Base-by-base conservation (phyloP, 2,329 filamentous ascomycete genomes). In the Alternaria incomplexa region DNA sequence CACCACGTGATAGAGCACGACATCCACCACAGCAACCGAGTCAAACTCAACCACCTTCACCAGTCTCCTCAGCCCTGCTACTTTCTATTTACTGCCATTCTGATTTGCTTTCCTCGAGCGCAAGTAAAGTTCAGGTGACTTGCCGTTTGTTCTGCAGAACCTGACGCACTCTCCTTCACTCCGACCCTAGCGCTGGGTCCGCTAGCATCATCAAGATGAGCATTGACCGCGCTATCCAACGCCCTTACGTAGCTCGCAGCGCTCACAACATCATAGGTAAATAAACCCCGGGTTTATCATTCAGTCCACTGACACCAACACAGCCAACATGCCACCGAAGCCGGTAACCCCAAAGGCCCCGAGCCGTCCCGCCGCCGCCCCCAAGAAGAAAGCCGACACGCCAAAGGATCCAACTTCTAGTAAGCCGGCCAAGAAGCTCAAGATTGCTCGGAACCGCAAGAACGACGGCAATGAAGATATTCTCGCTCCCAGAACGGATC, bases 231-330 rank as follows among this genome's bases (percentile, higher is more conserved):
- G 15, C 32, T 8, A 0, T 36, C 4, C 32, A n/a, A 36, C 32
- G 15, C 13, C 30, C 25, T 10, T 26, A 26, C 25, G 28, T 1
- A 32, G 30, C 28, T 30, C 30, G 30, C 30, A 1, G 12, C 12
- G 30, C 12, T 5, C 2, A 1, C 28, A 30, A 6, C 30, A 32
- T 32, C 30, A 32, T 15, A 36, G 4, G 30, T 36, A 36, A 36
- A 6, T 6, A 4, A 32, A 1, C 0, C 2, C 2, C 28, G 28
- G 30, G 1, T 0, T 8, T 15, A 36, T 36, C 6, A 8, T 1
- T 36, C 13, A 36, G 13, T 1, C 30, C 13, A 36, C 4, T 36
- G 30, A 36, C 13, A 36, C 7, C 30, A 4, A 15, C 13, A 15
- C 2, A 36, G 30, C 7, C 1, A 15, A 8, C 6, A 36, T 36